A percentile compares a stretch with the other conserved stretches of the same genome.
These are phyloP conservation scores for Hypocreales sp. DNA, from an alignment of 2,329 filamentous ascomycete genomes.

Conservation along the genomic window DNA sequence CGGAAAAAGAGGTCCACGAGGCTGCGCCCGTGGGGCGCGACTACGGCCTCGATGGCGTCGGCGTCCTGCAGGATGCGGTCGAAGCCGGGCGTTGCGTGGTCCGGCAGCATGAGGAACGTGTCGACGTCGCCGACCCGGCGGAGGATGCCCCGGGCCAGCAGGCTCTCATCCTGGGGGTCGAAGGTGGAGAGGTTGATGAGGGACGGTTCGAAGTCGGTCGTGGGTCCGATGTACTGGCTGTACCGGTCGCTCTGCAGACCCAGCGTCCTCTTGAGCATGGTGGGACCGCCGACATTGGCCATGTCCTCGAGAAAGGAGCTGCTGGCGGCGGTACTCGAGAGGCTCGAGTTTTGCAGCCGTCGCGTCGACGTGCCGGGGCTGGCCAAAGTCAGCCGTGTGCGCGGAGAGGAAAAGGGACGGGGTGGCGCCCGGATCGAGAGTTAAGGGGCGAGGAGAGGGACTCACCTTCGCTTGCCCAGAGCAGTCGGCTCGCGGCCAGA, in stretches of 20 bases:
- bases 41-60: slow-evolving; percentile 59
- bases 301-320: slow-evolving; percentile 53
- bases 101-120: slow-evolving; percentile 68
- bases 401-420: background rate
- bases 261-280: slow-evolving; percentile 51
- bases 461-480: slow-evolving; percentile 54
- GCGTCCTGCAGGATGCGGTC: slow-evolving; percentile 54
- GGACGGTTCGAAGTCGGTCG: slow-evolving; percentile 71
- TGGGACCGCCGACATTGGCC: slow-evolving; percentile 53
- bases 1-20: slow-evolving; percentile 72
- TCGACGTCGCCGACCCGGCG: slow-evolving; percentile 64
- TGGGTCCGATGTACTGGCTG: slow-evolving; percentile 71
- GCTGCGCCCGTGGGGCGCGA: slow-evolving; percentile 60
- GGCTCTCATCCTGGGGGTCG: slow-evolving; percentile 67
- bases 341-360: slow-evolving; percentile 38
- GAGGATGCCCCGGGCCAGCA: slow-evolving; percentile 51
- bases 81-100: slow-evolving; percentile 55
- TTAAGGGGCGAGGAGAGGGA: slow-evolving; percentile 10
- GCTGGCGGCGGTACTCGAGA: slow-evolving; percentile 46
- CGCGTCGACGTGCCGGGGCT: slow-evolving; percentile 32
- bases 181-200: slow-evolving; percentile 69
- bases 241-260: slow-evolving; percentile 66
- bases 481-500: slow-evolving; percentile 37
- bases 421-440: too few species aligned
- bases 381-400: slow-evolving; percentile 6